These are phyloP conservation scores for Apiotrichum gracile DNA, from an alignment of 1,284 basidiomycete genomes.

Conservation along the genomic window DNA sequence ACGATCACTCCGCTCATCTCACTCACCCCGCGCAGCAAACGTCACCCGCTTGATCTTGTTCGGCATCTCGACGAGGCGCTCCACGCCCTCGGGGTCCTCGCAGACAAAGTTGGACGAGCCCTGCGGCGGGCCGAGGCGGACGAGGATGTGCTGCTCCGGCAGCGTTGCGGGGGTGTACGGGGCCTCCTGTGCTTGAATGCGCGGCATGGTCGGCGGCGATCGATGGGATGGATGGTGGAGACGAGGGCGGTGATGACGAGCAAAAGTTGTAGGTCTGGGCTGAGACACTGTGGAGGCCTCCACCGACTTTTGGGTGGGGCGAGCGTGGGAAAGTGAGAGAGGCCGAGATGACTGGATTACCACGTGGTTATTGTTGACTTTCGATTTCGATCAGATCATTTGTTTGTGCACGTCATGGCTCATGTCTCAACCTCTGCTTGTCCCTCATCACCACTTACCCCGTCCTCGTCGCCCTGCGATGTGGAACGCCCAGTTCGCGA, in stretches of 20 bases:
- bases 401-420: background rate
- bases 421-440: background rate
- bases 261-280: background rate
- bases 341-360: too few relatives aligned
- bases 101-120: constrained; percentile 36
- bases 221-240: background rate
- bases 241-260: background rate
- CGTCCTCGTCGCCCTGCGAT: too few relatives aligned
- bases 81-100: constrained; percentile 21
- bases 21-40: constrained; percentile 32
- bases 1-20: too few relatives aligned
- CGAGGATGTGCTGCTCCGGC: constrained; percentile 24
- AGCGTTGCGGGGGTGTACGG: constrained; percentile 25
- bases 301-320: background rate
- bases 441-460: background rate
- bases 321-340: background rate
- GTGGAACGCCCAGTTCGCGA: background rate
- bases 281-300: background rate
- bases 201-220: constrained; percentile 10
- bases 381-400: background rate
- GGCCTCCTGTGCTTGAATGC: constrained; percentile 2
- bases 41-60: constrained; percentile 24
- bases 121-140: constrained; percentile 30
- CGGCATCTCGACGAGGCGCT: constrained; percentile 36
- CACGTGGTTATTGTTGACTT: background rate